These are phyloP conservation scores for Penicillium taxi DNA, from an alignment of 495 filamentous ascomycete genomes.

Conservation along the genomic window DNA sequence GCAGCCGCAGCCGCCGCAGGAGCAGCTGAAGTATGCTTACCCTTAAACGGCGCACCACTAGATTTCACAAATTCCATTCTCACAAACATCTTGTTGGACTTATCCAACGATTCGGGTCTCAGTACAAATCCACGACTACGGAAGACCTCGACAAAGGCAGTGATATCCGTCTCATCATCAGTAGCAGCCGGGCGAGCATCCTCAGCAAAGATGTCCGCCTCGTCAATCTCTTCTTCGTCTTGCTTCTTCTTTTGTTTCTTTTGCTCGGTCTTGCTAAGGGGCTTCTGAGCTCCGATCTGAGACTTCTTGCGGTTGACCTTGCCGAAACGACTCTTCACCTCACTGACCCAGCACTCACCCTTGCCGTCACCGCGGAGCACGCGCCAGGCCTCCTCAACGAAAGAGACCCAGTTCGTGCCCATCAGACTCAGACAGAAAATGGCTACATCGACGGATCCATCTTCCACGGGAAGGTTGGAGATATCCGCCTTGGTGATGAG, in stretches of 20 bases:
- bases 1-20: conserved; percentile 22
- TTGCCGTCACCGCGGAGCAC: conserved; percentile 69
- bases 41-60: conserved; percentile 51
- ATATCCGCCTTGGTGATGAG: conserved; percentile 85
- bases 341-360: conserved; percentile 92
- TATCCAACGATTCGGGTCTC: conserved; percentile 55
- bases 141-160: conserved; percentile 81
- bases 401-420: conserved; percentile 96
- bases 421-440: conserved; percentile 95
- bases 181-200: conserved; percentile 32
- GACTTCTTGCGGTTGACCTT: conserved; percentile 50
- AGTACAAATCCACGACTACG: conserved; percentile 70
- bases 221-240: conserved; percentile 33
- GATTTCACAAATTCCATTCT: conserved; percentile 88
- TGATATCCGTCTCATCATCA: conserved; percentile 68
- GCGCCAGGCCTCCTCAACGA: conserved; percentile 90
- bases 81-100: conserved; percentile 96
- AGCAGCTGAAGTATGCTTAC: conserved; percentile 52
- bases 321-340: conserved; percentile 89
- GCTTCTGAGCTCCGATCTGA: conserved; percentile 54
- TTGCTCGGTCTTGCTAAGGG: conserved; percentile 49
- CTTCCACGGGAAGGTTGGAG: conserved; percentile 64
- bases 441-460: conserved; percentile 69
- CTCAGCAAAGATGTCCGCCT: conserved; percentile 41
- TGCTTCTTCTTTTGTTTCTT: conserved; percentile 37